Base-by-base conservation (phyloP, 202 grass and related monocot species). In the Panicum virgatum region DNA sequence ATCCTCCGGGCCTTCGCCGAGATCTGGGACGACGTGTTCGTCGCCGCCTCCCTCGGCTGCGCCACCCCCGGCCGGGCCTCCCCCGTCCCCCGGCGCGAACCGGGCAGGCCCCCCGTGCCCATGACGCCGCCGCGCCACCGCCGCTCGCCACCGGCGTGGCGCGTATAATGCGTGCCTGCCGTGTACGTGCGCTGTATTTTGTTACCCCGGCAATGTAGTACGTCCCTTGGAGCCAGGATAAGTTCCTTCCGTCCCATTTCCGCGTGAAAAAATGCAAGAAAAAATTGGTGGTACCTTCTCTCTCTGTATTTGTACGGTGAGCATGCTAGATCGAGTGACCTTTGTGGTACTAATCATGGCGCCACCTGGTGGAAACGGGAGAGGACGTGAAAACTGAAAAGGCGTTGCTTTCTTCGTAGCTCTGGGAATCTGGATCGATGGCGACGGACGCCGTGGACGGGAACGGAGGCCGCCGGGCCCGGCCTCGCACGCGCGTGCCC, bases 11-110 rank as follows among this genome's bases (percentile, higher is more conserved):
- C 92, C 34, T 98, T 98, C 82, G 81, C 84, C 9, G 92, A 93
- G 80, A 89, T 94, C 82, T 98, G 95, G 90, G 88, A 91, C 66
- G 86, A 92, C 23, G 86, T 98, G 25, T 92, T 93, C 85, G 34
- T 91, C 74, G 40, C 80, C 62, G 76, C 71, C 19, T 72, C 78
- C 46, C 50, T 74, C 22, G 64, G 47, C 60, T 22, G 22, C 71
- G 40, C 58, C 51, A 39, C 26, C 37, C 1, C 62, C 32, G 15
- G 27, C 3, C 15, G 14, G 22, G 10, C 44, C 19, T 1, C 22
- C 38, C 4, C 9, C 64, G 34, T 25, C 15, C 6, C 59, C 10
- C 39, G 58, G 66, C 75, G 38, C 57, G 84, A 88, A 13, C 59
- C 18, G 42, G 7, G 63, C n/a, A 59, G 82, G 72, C 22, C 39